Base-by-base conservation (phyloP, 2,329 filamentous ascomycete genomes). In the Cladosporium sp. region DNA sequence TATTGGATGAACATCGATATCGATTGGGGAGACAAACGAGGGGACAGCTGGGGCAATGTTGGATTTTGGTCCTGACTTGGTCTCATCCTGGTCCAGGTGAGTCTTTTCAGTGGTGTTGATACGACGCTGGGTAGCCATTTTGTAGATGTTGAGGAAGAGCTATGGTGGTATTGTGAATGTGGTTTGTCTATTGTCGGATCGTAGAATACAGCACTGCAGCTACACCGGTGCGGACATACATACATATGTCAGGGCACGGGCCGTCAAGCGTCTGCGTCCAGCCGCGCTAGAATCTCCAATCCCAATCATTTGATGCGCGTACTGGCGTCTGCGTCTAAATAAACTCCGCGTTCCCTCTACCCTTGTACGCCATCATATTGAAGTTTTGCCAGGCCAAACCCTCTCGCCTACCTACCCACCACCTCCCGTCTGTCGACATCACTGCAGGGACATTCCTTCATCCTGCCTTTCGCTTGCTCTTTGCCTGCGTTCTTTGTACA, bases 1-100 rank as follows among this genome's bases (percentile, higher is more conserved):
- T n/a, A n/a, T n/a, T n/a, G n/a, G n/a, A n/a, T n/a, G n/a, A n/a
- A n/a, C n/a, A 42, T 43, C 38, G 36, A 19, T 35, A 29, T 48
- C 33, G 29, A 27, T 29, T 38, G 38, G 19, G 32, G 8, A 13
- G 25, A 48, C 84, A 69, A 72, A 94, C 88, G 78, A 76, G 47
- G 90, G 89, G 42, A 95, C 89, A 18, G 88, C 89, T 16, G 89
- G 88, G n/a, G 84, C 72, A 56, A 86, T 91, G 70, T 84, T 81
- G 50, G 86, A 90, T 61, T 82, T 82, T 4, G 52, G 38, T 35
- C 55, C 57, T 8, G 52, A 19, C 13, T 55, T 58, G 46, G 54
- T 55, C 22, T 69, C 68, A 51, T 72, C 67, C 51, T 65, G 60
- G 38, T 69, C 69, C 42, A 87, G 76, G 51, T 82, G 72, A 25